Evolutionary conservation across 305 asterid genomes (phyloP), one percentile per base, ranked within the genome.

Genomic region (Fraxinus nigra): DNA sequence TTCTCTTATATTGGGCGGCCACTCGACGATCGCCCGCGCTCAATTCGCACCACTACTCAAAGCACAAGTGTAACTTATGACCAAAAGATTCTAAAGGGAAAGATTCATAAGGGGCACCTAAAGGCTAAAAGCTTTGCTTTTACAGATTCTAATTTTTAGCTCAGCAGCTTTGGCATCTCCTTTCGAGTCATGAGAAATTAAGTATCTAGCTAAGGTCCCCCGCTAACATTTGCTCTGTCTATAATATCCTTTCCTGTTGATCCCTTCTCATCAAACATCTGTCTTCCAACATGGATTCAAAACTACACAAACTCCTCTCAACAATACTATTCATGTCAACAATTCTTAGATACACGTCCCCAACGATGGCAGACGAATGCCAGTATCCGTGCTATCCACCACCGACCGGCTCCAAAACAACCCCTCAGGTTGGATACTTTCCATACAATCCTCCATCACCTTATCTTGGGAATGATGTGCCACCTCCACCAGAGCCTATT

Each of bases 311-410:
- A 26, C 82, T 86, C 34, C 83, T 89, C 87, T 35, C 84, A 20
- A 35, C 81, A 46, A 88, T 95, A 9, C 14, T 91, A 2, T 18
- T 83, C 20, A 70, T 88, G 80, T 82, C 87, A 82, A 70, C 82
- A 33, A 4, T 84, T 43, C 89, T 91, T 22, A 46, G 78, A 20
- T 83, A 72, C 80, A 90, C 86, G 32, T 73, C 88, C 37, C 38
- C 65, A 30, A 69, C 91, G 5, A 78, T 85, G 33, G 38, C 95
- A 33, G 98, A 95, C 77, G 97, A 89, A 48, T 95, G 98, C 75
- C 97, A 90, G 0, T 95, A 95, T 65, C 98, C 98, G 2, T 95
- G 98, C 35, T 89, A 82, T 59, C 98, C 98, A 0, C 93, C 98
- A n/a, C 98, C 98, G 0, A 92, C 87, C 0, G 97, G 94, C 18